Conservation (phyloP, 306 rosid genomes). For the Quercus glauca region DNA sequence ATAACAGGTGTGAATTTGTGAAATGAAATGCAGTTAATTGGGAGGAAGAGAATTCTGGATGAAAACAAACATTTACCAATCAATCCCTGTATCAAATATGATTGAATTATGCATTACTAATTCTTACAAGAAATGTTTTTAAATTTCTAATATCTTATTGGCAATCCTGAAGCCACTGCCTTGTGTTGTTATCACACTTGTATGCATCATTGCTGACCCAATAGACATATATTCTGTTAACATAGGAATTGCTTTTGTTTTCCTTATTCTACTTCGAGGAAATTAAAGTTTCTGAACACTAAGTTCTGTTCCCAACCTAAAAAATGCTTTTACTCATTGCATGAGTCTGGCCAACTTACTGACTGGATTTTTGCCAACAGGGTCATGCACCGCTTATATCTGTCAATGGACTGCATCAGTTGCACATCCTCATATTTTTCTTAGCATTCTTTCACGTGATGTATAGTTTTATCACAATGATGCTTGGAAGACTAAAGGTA, state of each 20-base stretch:
- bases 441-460: slow-evolving; percentile 83
- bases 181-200: neutral
- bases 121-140: neutral
- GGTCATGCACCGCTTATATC: slow-evolving; percentile 74
- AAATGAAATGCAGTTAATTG: neutral
- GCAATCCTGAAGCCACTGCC: neutral
- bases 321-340: neutral
- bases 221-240: neutral
- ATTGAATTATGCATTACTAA: neutral
- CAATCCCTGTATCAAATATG: neutral
- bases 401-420: slow-evolving; percentile 76
- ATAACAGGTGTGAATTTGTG: neutral
- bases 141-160: neutral
- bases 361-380: slow-evolving; percentile 42
- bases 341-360: neutral
- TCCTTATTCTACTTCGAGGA: neutral
- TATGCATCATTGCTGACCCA: neutral
- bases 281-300: neutral
- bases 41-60: neutral
- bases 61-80: neutral
- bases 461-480: slow-evolving; percentile 88
- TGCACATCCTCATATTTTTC: slow-evolving; percentile 95
- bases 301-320: neutral
- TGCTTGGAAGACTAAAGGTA: slow-evolving; percentile 98
- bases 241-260: neutral